These are phyloP conservation scores for Ceratocystis papillata DNA, from an alignment of 2,329 filamentous ascomycete genomes.

Conservation along the genomic window DNA sequence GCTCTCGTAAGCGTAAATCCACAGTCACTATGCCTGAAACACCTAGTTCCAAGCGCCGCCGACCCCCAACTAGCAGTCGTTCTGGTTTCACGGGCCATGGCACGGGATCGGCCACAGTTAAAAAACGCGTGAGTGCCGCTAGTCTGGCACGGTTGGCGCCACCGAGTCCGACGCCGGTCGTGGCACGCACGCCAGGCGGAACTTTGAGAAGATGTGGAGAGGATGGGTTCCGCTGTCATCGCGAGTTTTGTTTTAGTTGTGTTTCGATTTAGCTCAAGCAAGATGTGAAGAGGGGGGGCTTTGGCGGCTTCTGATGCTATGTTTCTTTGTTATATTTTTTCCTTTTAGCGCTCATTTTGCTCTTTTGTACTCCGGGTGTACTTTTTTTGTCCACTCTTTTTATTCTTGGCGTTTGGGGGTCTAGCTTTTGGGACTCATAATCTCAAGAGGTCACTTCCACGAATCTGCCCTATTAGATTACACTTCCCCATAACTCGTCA, in stretches of 20 bases:
- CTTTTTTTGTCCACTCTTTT: conserved; percentile 3
- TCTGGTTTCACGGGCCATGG: not conserved
- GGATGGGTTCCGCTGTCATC: conserved; percentile 45
- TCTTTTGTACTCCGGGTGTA: not conserved
- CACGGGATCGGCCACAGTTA: conserved; percentile 3
- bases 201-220: conserved; percentile 43
- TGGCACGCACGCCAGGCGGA: conserved; percentile 41
- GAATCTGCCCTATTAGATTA: too few species aligned
- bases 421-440: too few species aligned
- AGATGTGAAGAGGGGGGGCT: not conserved
- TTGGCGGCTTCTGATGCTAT: too few species aligned
- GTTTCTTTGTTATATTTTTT: not conserved
- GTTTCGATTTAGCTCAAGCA: conserved; percentile 29
- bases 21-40: not conserved
- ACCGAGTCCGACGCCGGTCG: conserved; percentile 12
- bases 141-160: conserved; percentile 6
- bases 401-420: too few species aligned
- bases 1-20: not conserved
- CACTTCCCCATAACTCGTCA: too few species aligned
- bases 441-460: too few species aligned
- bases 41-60: not conserved
- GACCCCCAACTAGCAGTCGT: not conserved
- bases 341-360: not conserved
- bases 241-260: conserved; percentile 52
- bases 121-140: conserved; percentile 17